Conservation (phyloP, 2,329 filamentous ascomycete genomes). For the Pseudogymnoascus sp. region DNA sequence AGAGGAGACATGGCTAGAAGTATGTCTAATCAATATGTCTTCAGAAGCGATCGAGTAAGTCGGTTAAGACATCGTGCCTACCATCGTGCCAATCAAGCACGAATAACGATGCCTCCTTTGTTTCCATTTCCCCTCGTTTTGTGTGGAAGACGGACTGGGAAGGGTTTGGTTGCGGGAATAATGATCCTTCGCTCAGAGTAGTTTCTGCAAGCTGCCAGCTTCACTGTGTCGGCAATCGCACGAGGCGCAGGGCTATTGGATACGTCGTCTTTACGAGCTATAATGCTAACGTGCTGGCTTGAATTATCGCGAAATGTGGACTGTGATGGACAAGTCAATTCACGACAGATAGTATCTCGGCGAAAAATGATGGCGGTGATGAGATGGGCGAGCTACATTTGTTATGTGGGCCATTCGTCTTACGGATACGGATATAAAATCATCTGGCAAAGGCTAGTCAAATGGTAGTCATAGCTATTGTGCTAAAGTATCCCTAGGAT, state of each 20-base stretch:
- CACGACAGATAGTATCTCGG: background rate
- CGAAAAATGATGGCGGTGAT: background rate
- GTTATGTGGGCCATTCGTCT: background rate
- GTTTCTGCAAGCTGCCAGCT: background rate
- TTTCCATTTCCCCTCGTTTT: background rate
- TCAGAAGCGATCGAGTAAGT: background rate
- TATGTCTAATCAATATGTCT: background rate
- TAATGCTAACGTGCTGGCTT: background rate
- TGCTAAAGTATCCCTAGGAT: background rate
- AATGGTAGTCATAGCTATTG: background rate
- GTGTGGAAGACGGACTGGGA: background rate
- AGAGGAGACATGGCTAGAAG: background rate
- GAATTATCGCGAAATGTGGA: background rate
- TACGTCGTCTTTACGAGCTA: background rate
- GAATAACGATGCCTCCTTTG: background rate
- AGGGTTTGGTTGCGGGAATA: background rate
- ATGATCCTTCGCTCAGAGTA: background rate
- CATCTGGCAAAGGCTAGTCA: background rate
- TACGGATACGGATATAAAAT: background rate
- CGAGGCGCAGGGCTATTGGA: background rate
- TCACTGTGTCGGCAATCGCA: background rate
- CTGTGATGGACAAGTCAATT: background rate
- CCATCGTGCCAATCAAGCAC: background rate
- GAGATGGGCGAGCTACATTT: background rate
- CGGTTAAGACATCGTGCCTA: background rate